Evolutionary conservation across 208 protist genomes (phyloP).

Genomic region (Trypanosoma melophagium): DNA sequence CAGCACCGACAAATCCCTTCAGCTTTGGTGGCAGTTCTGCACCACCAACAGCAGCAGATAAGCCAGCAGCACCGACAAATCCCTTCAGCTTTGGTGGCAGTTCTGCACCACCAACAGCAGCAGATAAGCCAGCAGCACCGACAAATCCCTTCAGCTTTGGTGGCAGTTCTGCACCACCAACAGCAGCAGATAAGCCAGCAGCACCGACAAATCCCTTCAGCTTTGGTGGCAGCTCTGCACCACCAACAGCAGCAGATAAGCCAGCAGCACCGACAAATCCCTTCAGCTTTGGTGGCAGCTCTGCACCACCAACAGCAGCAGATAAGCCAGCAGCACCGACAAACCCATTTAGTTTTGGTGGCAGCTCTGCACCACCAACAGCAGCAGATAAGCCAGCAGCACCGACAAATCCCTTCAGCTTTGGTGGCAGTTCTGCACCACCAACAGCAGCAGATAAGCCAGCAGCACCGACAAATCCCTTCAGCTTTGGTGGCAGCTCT

Average conservation of each 20-base stretch:
- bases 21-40: conserved; percentile 17
- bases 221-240: background rate
- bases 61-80: background rate
- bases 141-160: conserved; percentile 25
- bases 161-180: conserved; percentile 5
- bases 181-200: background rate
- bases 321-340: conserved; percentile 4
- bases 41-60: conserved; percentile 3
- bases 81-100: conserved; percentile 24
- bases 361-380: conserved; percentile 5
- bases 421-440: conserved; percentile 13
- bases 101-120: background rate
- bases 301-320: conserved; percentile 2
- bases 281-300: conserved; percentile 23
- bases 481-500: conserved; percentile 21
- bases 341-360: conserved; percentile 24
- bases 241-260: background rate
- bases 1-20: conserved; percentile 17
- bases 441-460: conserved; percentile 1
- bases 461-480: conserved; percentile 6
- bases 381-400: background rate
- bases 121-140: conserved; percentile 4
- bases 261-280: conserved; percentile 11
- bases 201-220: conserved; percentile 3
- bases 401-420: conserved; percentile 21